Percentiles rank a stretch among this genome's conserved stretches.
Evolutionary conservation across 2,329 filamentous ascomycete species (phyloP).

Genomic region (Myriangium duriaei): DNA sequence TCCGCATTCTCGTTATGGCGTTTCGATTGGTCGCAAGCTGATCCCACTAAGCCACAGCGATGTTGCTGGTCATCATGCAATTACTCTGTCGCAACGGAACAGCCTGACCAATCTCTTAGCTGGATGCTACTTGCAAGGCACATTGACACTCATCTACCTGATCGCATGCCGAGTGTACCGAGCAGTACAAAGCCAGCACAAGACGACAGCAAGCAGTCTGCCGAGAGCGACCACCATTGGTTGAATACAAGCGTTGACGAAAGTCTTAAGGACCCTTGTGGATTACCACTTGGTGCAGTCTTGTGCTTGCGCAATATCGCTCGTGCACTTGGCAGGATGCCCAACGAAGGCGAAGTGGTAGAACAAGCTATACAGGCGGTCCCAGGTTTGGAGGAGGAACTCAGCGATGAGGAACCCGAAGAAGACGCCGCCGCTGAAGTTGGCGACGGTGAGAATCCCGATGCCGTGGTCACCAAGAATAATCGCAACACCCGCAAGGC

Average conservation of each 20-base stretch:
- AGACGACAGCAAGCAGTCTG: constrained; percentile 6
- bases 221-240: constrained; percentile 2
- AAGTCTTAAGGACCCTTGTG: constrained; percentile 45
- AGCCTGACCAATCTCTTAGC: constrained; percentile 8
- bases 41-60: neutral
- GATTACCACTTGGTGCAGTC: constrained; percentile 65
- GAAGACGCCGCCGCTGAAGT: constrained; percentile 36
- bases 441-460: constrained; percentile 27
- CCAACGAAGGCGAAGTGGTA: constrained; percentile 16
- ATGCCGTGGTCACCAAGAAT: neutral
- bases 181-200: too few relatives aligned
- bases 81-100: neutral
- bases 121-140: constrained; percentile 33
- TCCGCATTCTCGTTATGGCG: too few relatives aligned
- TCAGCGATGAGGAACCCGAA: constrained; percentile 39
- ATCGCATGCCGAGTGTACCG: constrained; percentile 22
- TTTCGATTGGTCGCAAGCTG: too few relatives aligned
- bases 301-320: constrained; percentile 71
- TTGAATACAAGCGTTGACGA: constrained; percentile 7
- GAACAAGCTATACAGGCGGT: constrained; percentile 16
- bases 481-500: constrained; percentile 4
- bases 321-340: constrained; percentile 27
- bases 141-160: constrained; percentile 55
- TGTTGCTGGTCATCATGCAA: constrained; percentile 7
- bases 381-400: constrained; percentile 50